Conservation (phyloP, 2,329 filamentous ascomycete genomes). For the Scedosporium boydii region DNA sequence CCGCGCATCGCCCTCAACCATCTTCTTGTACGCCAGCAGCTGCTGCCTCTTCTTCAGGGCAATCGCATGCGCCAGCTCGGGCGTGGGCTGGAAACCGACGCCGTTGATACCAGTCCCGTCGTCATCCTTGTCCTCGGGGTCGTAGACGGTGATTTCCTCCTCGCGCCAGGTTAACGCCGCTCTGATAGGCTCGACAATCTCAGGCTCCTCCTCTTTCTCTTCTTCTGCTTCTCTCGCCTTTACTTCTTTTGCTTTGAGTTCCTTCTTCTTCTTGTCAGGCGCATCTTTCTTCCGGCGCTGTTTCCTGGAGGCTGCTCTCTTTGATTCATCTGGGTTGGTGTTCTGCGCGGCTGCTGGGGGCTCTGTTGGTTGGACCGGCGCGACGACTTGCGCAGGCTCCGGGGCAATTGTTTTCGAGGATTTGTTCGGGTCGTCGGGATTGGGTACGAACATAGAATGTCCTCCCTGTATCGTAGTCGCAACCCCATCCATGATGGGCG, state of each 20-base stretch:
- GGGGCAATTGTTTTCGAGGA: no score
- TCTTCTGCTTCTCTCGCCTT: constrained; percentile 12
- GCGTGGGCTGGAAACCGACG: constrained; percentile 56
- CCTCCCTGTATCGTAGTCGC: no score
- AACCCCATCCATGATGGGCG: no score
- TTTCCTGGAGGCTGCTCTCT: no score
- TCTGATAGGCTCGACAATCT: constrained; percentile 42
- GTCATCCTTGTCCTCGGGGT: constrained; percentile 55
- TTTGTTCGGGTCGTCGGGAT: no score
- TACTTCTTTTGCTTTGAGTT: constrained; percentile 8
- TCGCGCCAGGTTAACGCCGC: constrained; percentile 58
- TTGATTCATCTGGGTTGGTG: no score
- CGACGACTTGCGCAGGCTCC: no score
- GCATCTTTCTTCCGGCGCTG: no score
- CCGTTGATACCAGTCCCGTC: constrained; percentile 60
- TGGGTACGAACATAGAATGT: no score
- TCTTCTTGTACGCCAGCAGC: constrained; percentile 51
- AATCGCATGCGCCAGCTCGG: constrained; percentile 49
- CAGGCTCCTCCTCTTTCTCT: constrained; percentile 23
- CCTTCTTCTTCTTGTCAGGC: background rate
- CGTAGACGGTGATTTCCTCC: constrained; percentile 58
- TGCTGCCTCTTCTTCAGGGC: constrained; percentile 49
- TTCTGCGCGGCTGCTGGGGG: no score
- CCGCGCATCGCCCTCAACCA: constrained; percentile 52
- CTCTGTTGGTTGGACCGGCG: no score